phyloP scores from a whole-genome alignment of 805 yeast species.

The Blastobotrys terrestris region DNA sequence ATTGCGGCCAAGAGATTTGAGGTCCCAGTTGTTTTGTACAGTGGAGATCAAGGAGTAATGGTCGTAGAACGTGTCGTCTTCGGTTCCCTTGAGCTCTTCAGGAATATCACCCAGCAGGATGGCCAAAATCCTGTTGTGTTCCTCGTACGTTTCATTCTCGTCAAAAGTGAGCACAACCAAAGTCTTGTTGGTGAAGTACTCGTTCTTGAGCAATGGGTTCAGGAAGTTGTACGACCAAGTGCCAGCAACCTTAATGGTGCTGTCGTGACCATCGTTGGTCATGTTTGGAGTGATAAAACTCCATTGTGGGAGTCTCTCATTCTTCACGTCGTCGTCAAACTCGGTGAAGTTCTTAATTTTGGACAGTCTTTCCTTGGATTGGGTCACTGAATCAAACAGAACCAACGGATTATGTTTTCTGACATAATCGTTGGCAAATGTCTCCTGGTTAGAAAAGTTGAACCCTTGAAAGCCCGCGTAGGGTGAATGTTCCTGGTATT shows the following conservation, averaged over 20 bases:
- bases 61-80: slow-evolving; percentile 44
- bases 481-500: slow-evolving; percentile 49
- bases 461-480: slow-evolving; percentile 48
- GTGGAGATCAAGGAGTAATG: slow-evolving; percentile 48
- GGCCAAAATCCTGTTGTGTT: slow-evolving; percentile 41
- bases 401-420: slow-evolving; percentile 49
- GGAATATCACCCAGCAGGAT: slow-evolving; percentile 43
- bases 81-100: slow-evolving; percentile 37
- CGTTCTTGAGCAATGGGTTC: slow-evolving; percentile 39
- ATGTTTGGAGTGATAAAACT: slow-evolving; percentile 48
- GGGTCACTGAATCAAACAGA: slow-evolving; percentile 37
- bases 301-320: slow-evolving; percentile 45
- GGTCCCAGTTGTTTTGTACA: slow-evolving; percentile 46
- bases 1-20: slow-evolving; percentile 44
- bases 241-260: slow-evolving; percentile 42
- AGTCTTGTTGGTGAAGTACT: slow-evolving; percentile 42
- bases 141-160: slow-evolving; percentile 40
- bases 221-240: slow-evolving; percentile 42
- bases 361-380: slow-evolving; percentile 33
- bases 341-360: slow-evolving; percentile 45
- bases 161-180: slow-evolving; percentile 46
- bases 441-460: slow-evolving; percentile 39
- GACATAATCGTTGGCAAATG: slow-evolving; percentile 42
- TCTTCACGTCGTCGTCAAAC: slow-evolving; percentile 37
- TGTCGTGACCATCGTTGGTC: slow-evolving; percentile 48